A percentile compares a stretch with the other conserved stretches of the same genome.
Conservation (phyloP, 2,329 filamentous ascomycete genomes). For the Bipolaris oryzae region DNA sequence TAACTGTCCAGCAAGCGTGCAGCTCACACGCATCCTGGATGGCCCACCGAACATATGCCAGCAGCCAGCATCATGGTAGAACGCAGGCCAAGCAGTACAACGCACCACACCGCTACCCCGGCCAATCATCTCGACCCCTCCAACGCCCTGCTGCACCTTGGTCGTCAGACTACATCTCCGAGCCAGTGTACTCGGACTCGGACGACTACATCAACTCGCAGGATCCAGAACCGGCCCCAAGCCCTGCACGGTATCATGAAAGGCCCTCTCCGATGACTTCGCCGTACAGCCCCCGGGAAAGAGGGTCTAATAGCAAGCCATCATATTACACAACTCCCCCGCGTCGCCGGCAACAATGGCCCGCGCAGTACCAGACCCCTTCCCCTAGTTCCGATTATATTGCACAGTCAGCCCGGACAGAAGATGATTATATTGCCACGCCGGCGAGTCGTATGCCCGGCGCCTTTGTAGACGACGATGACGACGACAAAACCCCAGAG, state of each 20-base stretch:
- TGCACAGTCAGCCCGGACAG: constrained; percentile 1
- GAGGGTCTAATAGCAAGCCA: neutral
- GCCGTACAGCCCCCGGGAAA: constrained; percentile 4
- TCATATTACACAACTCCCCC: neutral
- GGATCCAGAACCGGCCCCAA: neutral
- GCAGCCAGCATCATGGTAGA: constrained; percentile 1
- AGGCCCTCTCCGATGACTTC: constrained; percentile 1
- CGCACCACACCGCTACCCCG: neutral
- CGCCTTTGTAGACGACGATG: neutral
- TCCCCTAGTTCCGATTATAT: constrained; percentile 9
- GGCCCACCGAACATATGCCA: constrained; percentile 5
- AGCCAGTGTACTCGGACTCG: constrained; percentile 4
- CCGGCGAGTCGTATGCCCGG: constrained; percentile 1
- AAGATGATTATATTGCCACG: constrained; percentile 13
- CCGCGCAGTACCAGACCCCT: constrained; percentile 1
- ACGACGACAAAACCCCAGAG: neutral
- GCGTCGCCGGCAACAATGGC: neutral
- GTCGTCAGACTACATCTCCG: constrained; percentile 11
- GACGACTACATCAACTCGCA: constrained; percentile 13
- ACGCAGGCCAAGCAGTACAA: neutral
- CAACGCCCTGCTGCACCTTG: constrained; percentile 4
- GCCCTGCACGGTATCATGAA: neutral
- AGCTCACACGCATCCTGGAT: neutral
- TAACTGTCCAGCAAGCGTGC: neutral
- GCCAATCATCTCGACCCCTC: neutral